These are phyloP conservation scores for Penicillium flavigenum DNA, from an alignment of 495 filamentous ascomycete species.

Conservation along the genomic window DNA sequence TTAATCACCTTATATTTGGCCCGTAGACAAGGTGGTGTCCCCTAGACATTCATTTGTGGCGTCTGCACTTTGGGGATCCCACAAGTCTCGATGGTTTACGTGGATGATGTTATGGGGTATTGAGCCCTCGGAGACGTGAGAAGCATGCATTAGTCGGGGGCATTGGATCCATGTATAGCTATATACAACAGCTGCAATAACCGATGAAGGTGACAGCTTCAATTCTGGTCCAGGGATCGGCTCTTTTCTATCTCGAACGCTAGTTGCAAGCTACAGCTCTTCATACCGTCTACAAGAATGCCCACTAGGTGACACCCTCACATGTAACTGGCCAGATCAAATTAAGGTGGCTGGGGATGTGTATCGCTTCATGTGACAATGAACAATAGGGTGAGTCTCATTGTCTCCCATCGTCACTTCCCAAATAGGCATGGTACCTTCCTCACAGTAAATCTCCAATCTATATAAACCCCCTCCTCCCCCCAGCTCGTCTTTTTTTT, in stretches of 20 bases:
- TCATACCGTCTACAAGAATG: neutral
- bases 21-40: neutral
- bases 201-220: neutral
- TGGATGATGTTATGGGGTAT: neutral
- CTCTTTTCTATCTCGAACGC: neutral
- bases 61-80: neutral
- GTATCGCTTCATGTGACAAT: neutral
- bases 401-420: neutral
- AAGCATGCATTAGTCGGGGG: neutral
- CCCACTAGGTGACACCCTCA: neutral
- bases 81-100: neutral
- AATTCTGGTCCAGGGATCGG: neutral
- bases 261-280: neutral
- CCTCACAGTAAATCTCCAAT: neutral
- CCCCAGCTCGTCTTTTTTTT: neutral
- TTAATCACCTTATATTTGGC: neutral
- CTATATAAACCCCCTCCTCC: neutral
- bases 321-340: neutral
- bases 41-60: neutral
- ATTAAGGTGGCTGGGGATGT: neutral
- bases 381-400: neutral
- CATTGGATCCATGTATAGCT: neutral
- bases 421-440: neutral
- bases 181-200: neutral
- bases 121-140: neutral